These are phyloP conservation scores for Fraxinus greggii DNA, from an alignment of 305 asterid species.

Conservation along the genomic window DNA sequence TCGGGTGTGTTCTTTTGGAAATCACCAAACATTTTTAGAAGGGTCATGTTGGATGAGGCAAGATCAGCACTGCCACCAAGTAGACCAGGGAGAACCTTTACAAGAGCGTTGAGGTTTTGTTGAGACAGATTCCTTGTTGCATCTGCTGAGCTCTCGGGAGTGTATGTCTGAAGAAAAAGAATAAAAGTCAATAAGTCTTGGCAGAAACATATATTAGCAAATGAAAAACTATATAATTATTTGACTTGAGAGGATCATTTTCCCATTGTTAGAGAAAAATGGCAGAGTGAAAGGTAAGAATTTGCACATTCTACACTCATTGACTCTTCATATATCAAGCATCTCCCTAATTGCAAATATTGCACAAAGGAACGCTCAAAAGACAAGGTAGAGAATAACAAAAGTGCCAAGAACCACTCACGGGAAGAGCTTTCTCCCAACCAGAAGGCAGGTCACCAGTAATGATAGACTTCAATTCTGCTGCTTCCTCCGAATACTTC, in stretches of 20 bases:
- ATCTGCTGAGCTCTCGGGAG: slow-evolving; percentile 73
- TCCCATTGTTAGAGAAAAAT: not conserved
- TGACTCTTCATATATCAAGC: not conserved
- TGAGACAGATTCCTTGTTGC: slow-evolving; percentile 78
- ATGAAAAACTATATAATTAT: not conserved
- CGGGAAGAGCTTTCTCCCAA: slow-evolving; percentile 98
- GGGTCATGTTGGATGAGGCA: slow-evolving; percentile 91
- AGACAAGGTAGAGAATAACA: not conserved
- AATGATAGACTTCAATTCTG: slow-evolving; percentile 66
- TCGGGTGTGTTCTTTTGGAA: slow-evolving; percentile 80
- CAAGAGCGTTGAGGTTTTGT: slow-evolving; percentile 69
- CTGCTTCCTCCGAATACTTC: slow-evolving; percentile 84
- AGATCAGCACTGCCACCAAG: slow-evolving; percentile 97
- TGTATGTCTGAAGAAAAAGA: slow-evolving; percentile 53
- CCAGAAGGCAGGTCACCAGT: slow-evolving; percentile 77
- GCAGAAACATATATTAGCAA: not conserved
- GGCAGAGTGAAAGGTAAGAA: not conserved
- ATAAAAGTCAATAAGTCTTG: not conserved
- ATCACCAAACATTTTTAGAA: slow-evolving; percentile 73
- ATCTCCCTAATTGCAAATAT: not conserved
- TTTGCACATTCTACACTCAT: not conserved
- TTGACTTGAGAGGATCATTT: not conserved
- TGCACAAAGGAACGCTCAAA: not conserved
- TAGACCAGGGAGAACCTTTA: slow-evolving; percentile 81
- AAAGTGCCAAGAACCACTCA: slow-evolving; percentile 36